A percentile compares a stretch with the other conserved stretches of the same genome.
Evolutionary conservation across 2,329 filamentous ascomycete genomes (phyloP).

Genomic region (Tolypocladium paradoxum): DNA sequence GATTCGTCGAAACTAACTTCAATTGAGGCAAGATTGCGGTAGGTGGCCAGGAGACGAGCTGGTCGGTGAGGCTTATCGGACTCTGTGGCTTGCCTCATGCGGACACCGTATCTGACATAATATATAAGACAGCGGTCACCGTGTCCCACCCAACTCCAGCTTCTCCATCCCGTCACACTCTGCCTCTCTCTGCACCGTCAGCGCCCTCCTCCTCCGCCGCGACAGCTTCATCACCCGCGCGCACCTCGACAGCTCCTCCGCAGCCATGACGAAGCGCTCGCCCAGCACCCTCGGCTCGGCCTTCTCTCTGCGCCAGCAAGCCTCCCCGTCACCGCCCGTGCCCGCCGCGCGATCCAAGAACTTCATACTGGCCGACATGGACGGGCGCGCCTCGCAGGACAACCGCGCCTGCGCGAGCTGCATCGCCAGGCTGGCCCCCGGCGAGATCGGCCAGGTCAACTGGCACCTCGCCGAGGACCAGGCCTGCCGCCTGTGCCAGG

Average conservation of each 20-base stretch:
- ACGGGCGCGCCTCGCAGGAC: conserved; percentile 20
- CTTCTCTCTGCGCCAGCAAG: conserved; percentile 32
- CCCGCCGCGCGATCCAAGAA: conserved; percentile 18
- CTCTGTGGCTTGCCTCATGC: neutral
- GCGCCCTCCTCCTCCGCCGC: neutral
- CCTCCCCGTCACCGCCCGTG: conserved; percentile 16
- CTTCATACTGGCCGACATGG: conserved; percentile 38
- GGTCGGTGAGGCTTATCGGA: neutral
- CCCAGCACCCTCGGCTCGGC: too few relatives aligned
- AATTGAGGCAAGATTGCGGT: neutral
- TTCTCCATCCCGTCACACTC: neutral
- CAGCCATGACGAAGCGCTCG: conserved; percentile 21
- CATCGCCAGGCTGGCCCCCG: conserved; percentile 21
- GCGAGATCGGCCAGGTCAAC: conserved; percentile 19
- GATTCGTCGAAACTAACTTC: neutral
- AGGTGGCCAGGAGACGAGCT: neutral
- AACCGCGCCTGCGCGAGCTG: conserved; percentile 27
- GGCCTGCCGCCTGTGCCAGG: conserved; percentile 25
- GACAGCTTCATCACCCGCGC: neutral
- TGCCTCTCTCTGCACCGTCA: neutral
- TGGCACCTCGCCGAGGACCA: conserved; percentile 15
- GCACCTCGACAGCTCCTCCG: neutral
- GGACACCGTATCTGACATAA: neutral
- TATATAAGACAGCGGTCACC: neutral
- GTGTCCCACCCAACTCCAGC: neutral